Conservation (phyloP, 495 filamentous ascomycete genomes). For the Emericellopsis terricola region DNA sequence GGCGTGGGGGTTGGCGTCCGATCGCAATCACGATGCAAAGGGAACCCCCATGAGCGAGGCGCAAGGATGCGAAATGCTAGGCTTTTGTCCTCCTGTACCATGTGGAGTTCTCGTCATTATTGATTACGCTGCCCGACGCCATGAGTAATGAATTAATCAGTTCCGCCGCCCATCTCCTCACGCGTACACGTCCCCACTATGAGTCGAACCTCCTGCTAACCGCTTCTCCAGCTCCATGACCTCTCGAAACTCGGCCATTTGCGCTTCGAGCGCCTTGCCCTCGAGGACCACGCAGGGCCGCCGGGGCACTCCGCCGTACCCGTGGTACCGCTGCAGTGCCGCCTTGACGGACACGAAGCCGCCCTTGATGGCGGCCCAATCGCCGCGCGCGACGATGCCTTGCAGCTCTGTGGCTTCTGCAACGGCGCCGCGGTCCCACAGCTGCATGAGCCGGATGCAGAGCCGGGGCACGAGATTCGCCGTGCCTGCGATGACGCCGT, state of each 20-base stretch:
- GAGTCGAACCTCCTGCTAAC: too few species aligned
- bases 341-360: conserved; percentile 72
- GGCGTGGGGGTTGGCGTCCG: too few species aligned
- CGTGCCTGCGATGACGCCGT: conserved; percentile 63
- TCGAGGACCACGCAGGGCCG: conserved; percentile 40
- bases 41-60: too few species aligned
- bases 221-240: neutral
- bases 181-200: too few species aligned
- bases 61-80: too few species aligned
- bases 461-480: conserved; percentile 63
- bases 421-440: conserved; percentile 49
- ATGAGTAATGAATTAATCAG: too few species aligned
- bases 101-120: too few species aligned
- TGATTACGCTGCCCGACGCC: too few species aligned
- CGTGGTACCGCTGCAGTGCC: conserved; percentile 56
- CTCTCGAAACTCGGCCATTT: neutral
- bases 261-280: conserved; percentile 24
- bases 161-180: too few species aligned
- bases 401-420: conserved; percentile 55
- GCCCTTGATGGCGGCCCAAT: conserved; percentile 67
- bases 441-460: conserved; percentile 51
- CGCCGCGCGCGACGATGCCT: conserved; percentile 48
- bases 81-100: too few species aligned
- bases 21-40: too few species aligned
- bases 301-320: conserved; percentile 58